Evolutionary conservation across 305 asterid genomes (phyloP).

Genomic region (Ilex paraguariensis): DNA sequence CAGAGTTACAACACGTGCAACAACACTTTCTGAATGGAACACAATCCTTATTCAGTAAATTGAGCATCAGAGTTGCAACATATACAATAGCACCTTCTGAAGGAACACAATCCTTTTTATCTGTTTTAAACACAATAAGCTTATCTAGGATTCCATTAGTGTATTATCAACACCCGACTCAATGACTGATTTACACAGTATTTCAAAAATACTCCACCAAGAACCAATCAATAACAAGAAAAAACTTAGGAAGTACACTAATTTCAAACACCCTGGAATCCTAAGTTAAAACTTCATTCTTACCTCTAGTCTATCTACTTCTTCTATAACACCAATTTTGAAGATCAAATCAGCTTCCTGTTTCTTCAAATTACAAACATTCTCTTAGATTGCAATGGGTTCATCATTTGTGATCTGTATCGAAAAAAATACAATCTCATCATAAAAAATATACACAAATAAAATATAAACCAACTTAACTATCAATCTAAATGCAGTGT

Average conservation of each 20-base stretch:
- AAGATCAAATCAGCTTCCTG: constrained; percentile 98
- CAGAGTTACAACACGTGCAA: neutral
- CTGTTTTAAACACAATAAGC: neutral
- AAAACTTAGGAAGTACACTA: no score
- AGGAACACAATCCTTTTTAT: neutral
- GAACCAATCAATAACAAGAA: neutral
- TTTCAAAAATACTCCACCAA: neutral
- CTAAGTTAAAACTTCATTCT: constrained; percentile 5
- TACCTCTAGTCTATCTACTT: constrained; percentile 77
- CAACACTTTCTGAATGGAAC: neutral
- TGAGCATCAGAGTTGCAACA: neutral
- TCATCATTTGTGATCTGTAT: constrained; percentile 74
- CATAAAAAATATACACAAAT: constrained; percentile 4
- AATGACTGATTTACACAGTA: no score
- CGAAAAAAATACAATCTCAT: neutral
- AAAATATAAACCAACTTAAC: neutral
- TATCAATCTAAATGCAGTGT: neutral
- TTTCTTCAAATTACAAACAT: constrained; percentile 93
- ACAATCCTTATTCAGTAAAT: neutral
- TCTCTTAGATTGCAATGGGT: constrained; percentile 89
- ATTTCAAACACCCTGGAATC: no score
- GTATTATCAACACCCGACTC: neutral
- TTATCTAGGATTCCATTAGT: no score
- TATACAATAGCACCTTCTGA: neutral
- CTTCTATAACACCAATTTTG: constrained; percentile 79